Conservation (phyloP, 495 filamentous ascomycete species). For the Elaphomyces granulatus region DNA sequence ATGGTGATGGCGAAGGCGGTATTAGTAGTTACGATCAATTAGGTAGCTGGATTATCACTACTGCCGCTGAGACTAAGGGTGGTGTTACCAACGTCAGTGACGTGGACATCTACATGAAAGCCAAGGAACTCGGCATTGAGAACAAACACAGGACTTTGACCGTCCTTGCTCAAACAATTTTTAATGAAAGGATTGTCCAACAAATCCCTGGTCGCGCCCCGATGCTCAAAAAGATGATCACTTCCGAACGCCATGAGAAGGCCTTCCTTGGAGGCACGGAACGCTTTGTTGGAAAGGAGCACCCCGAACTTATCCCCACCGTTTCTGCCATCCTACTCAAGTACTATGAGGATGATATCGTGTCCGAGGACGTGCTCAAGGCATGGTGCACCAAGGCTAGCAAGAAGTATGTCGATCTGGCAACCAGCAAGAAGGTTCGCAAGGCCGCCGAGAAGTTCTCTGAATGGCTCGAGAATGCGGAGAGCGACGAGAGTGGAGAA, state of each 20-base stretch:
- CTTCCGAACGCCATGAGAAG: slow-evolving; percentile 85
- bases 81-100: slow-evolving; percentile 63
- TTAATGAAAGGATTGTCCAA: slow-evolving; percentile 75
- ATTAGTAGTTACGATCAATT: slow-evolving; percentile 80
- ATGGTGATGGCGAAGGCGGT: slow-evolving; percentile 64
- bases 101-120: slow-evolving; percentile 88
- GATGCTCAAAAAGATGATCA: slow-evolving; percentile 86
- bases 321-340: slow-evolving; percentile 73
- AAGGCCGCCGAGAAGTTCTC: slow-evolving; percentile 90
- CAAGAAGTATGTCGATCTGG: slow-evolving; percentile 90
- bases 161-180: slow-evolving; percentile 86
- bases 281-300: slow-evolving; percentile 74
- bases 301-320: slow-evolving; percentile 60
- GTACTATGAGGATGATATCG: slow-evolving; percentile 77
- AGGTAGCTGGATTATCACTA: slow-evolving; percentile 77
- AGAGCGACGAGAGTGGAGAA: slow-evolving; percentile 65
- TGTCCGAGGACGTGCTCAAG: slow-evolving; percentile 75
- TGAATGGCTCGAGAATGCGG: slow-evolving; percentile 82
- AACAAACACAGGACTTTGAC: slow-evolving; percentile 84
- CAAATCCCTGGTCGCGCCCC: slow-evolving; percentile 68
- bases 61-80: slow-evolving; percentile 52
- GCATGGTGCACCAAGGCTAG: slow-evolving; percentile 88
- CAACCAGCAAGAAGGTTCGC: slow-evolving; percentile 87
- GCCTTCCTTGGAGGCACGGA: slow-evolving; percentile 95
- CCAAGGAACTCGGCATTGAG: slow-evolving; percentile 87